Evolutionary conservation across 495 filamentous ascomycete genomes (phyloP), one percentile per base, ranked within the genome.

Genomic region (Neurospora sp.): DNA sequence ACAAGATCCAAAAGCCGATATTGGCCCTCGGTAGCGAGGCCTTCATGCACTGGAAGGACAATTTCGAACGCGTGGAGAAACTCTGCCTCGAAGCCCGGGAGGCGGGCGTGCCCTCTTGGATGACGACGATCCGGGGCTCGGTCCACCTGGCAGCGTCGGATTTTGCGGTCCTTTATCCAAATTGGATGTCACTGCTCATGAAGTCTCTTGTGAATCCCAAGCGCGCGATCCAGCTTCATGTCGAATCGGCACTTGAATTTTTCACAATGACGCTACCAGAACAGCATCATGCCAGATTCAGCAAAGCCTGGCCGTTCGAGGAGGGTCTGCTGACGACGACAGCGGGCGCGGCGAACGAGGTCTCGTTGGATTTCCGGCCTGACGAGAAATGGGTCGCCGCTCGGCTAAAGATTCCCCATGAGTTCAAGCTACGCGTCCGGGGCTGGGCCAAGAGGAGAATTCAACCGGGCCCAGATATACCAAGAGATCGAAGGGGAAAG

Each of bases 21-120:
- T 78, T 89, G 16, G 85, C 83, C 20, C 85, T 91, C 78, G 89
- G 89, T 73, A 86, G 84, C 16, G 87, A 90, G 79, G 89, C 87
- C 5, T 90, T 89, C 77, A 87, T 87, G 81, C 85, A 89, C 78
- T 89, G 88, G 88, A 82, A 82, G 39, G 82, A 84, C 18, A 90
- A 89, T 75, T 87, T 87, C 73, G 77, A 84, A 40, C 81, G 84
- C 44, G 80, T 90, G 31, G 78, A 83, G 74, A 74, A 78, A 14
- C 76, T 90, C 10, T 86, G 85, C 75, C 76, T 82, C 22, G 87
- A 90, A 78, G 85, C 86, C 4, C 83, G 78, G 68, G 79, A 80
- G 9, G 79, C 83, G 6, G 82, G 82, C n/a, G 79, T 83, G 6
- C 82, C 83, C 1, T 82, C 83, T 20, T 90, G 87, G 86, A 84